Base-by-base conservation (phyloP, 2,329 filamentous ascomycete species). In the Trichoderma sp. region DNA sequence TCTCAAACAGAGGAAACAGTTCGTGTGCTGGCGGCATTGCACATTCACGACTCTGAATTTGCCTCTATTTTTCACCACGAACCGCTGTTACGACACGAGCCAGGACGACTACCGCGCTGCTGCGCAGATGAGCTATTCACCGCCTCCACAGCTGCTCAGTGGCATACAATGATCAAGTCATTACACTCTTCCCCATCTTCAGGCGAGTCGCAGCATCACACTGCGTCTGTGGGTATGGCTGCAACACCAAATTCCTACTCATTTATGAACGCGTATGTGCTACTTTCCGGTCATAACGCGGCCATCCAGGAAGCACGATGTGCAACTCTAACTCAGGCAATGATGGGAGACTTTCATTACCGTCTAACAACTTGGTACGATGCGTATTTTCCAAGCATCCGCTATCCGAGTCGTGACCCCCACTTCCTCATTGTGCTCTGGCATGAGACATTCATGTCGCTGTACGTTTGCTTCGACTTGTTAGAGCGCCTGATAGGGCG, bases 381-480 rank as follows among this genome's bases (percentile, higher is more conserved):
- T 29, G 53, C 53, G 12, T 59, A 59, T 14, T 59, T 59, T 59
- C 53, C 53, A 59, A 59, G 53, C 11, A 59, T 59, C 53, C 24
- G 63, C 11, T 50, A 50, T 35, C n/a, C n/a, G n/a, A n/a, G n/a
- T n/a, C 53, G 21, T 69, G 29, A 27, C 41, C 45, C 66, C 27
- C 66, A 50, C n/a, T 69, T 14, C 27, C 41, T 73, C 50, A 31
- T 65, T 50, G 68, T 71, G 35, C 66, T 75, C 18, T 75, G 74
- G 74, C 74, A 75, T 50, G 63, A 56, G n/a, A 53, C 65, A 21
- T 75, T 75, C 31, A 73, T 73, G 35, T 73, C 60, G 1, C 45
- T 73, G 3, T 62, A 73, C 41, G 59, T 66, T 12, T 41, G 72
- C 24, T 33, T 68, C 11, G 68, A 75, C 33, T 18, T 59, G 8